Evolutionary conservation across 768 basidiomycete genomes (phyloP), one percentile per base, ranked within the genome.

Genomic region (Podaxis rugospora): DNA sequence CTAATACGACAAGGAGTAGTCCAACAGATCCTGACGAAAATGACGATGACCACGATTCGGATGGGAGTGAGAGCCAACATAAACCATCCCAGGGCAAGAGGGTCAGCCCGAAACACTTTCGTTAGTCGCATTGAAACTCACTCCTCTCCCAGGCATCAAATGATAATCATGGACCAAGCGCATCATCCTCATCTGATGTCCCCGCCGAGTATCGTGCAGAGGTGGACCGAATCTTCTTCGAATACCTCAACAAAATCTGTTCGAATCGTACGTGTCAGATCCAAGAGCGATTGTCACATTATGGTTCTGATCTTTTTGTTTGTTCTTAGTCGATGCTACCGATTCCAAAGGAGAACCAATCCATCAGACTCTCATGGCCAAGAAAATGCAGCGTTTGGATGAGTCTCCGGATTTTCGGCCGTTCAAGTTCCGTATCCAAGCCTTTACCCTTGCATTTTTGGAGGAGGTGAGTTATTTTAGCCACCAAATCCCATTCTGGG

Each of bases 371-470:
- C 81, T 98, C 67, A 99, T 99, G 96, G 90, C 95, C 0, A 98
- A 98, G 80, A 93, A 93, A 80, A 98, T 99, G 96, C 92, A 94
- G 67, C 88, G 93, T 56, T 80, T 98, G 59, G 95, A 97, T 71
- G 96, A 98, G 76, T 95, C 93, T 39, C 87, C 89, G 46, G 96
- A 98, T 74, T 99, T 96, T 75, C 86, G 96, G 27, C 96, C 96
- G 51, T 98, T 99, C 86, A 98, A 98, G 75, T 99, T 99, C 77
- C 87, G 96, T 61, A 99, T 99, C 66, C 93, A 94, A 70, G 96
- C 96, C 0, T 99, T 99, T 75, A 98, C 95, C 5, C 91, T 93
- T 68, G 91, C 90, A 2, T 98, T 98, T 69, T 79, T 95, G 65
- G 97, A 98, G 72, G 90, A 93, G 79, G 92, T 92, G 71, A 66